Base-by-base conservation (phyloP, 2,329 filamentous ascomycete genomes). In the Pezizomycotina sp. region DNA sequence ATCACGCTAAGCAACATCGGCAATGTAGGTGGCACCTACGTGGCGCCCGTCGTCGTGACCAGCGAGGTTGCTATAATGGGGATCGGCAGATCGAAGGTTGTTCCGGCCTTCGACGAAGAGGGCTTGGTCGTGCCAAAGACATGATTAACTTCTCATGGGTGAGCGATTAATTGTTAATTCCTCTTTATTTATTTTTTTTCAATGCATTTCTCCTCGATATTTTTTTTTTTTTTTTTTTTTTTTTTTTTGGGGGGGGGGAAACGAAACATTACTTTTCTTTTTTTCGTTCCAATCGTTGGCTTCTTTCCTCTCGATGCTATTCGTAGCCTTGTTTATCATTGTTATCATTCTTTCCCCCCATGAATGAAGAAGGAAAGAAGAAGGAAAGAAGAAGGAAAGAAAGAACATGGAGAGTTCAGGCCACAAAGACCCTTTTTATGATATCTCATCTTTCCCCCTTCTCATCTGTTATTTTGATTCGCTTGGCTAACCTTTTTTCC, bases 1-100 rank as follows among this genome's bases (percentile, higher is more conserved):
- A 86, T 98, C 52, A 93, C 89, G 0, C 73, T 98, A 31, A 92
- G 83, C 50, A 98, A 98, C 56, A 92, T 98, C 50, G 89, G 89
- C 28, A 92, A 74, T 50, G 82, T 98, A 28, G 89, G 89, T 36
- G 89, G 89, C 18, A 89, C 80, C 1, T 92, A 92, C 50, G 74
- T 95, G 29, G 75, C 77, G 19, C 89, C 89, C 1, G 79, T 98
- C 31, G 81, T 98, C 50, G 81, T 92, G 29, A 77, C 83, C 45
- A 77, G 71, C 26, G 84, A 95, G 59, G 79, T 95, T 6, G 83
- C 81, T 6, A 98, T 98, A 53, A 59, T 98, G 18, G 89, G 86
- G 7, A 66, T 98, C 19, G 89, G 89, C 4, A 73, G 78, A 48
- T 72, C 83, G 56, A 77, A 75, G 50, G 68, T 71, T 1, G 69